Evolutionary conservation across 805 yeast species (phyloP).

Genomic region (Myxozyma melibiosi): DNA sequence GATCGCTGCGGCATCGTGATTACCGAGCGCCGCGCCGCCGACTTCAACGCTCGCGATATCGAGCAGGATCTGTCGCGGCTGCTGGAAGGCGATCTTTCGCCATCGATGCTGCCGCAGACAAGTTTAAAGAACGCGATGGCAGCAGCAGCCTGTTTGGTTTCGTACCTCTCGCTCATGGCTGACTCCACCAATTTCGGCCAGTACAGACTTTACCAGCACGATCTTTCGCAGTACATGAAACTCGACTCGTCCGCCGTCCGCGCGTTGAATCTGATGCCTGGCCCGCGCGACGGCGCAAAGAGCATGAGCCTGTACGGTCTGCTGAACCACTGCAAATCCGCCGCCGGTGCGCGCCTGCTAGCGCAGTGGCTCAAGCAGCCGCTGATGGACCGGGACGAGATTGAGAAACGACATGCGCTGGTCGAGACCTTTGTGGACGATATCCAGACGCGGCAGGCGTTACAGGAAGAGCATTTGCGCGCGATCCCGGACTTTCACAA

Average conservation of each 20-base stretch:
- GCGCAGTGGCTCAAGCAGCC: conserved; percentile 98
- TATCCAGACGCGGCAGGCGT: conserved; percentile 60
- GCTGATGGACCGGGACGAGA: conserved; percentile 61
- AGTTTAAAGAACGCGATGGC: conserved; percentile 57
- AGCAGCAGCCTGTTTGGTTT: conserved; percentile 68
- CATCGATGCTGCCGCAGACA: conserved; percentile 38
- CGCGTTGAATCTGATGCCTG: conserved; percentile 84
- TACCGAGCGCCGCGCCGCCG: conserved; percentile 58
- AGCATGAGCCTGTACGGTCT: conserved; percentile 75
- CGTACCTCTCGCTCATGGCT: conserved; percentile 65
- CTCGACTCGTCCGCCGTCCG: conserved; percentile 87
- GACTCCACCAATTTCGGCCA: conserved; percentile 57
- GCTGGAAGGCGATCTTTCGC: conserved; percentile 49
- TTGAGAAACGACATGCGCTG: conserved; percentile 67
- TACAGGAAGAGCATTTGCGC: conserved; percentile 67
- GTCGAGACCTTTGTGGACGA: conserved; percentile 78
- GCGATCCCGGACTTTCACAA: conserved; percentile 83
- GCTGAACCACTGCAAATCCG: conserved; percentile 82
- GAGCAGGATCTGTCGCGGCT: conserved; percentile 78
- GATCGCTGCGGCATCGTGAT: conserved; percentile 77
- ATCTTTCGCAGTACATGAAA: conserved; percentile 79
- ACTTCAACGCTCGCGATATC: conserved; percentile 65
- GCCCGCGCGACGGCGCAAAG: conserved; percentile 50
- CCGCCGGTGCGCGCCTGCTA: conserved; percentile 83
- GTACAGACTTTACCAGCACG: conserved; percentile 64